Conservation (phyloP, 805 yeast species). For the Metschnikowia borealis region DNA sequence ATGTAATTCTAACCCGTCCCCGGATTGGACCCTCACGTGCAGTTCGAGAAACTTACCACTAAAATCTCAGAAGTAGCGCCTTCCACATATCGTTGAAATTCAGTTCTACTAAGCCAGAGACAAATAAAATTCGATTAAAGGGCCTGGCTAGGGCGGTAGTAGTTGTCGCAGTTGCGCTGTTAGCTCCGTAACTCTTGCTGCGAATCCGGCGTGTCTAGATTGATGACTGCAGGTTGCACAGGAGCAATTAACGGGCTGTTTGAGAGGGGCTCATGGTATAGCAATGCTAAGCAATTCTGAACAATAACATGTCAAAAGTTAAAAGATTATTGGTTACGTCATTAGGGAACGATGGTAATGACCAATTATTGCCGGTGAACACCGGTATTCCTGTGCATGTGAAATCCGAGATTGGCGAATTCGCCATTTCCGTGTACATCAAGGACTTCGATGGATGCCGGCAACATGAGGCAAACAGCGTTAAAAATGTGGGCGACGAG, state of each 20-base stretch:
- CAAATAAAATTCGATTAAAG: background rate
- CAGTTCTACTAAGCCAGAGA: background rate
- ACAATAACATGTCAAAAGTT: background rate
- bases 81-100: background rate
- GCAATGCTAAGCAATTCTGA: background rate
- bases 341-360: slow-evolving; percentile 22
- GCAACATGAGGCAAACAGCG: slow-evolving; percentile 32
- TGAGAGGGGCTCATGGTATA: background rate
- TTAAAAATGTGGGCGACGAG: slow-evolving; percentile 26
- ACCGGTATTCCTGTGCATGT: slow-evolving; percentile 33
- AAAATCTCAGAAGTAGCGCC: background rate
- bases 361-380: slow-evolving; percentile 42
- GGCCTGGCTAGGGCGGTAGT: background rate
- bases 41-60: background rate
- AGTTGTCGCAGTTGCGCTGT: background rate
- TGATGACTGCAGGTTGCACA: background rate
- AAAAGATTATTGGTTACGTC: slow-evolving; percentile 35
- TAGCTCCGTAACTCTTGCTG: background rate
- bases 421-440: slow-evolving; percentile 40
- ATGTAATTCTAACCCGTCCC: background rate
- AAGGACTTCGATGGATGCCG: slow-evolving; percentile 45
- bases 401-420: slow-evolving; percentile 36
- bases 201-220: slow-evolving; percentile 8
- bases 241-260: slow-evolving; percentile 1
- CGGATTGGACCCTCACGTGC: background rate